phyloP scores from a whole-genome alignment of 257 asterid species.

The Mentha longifolia region DNA sequence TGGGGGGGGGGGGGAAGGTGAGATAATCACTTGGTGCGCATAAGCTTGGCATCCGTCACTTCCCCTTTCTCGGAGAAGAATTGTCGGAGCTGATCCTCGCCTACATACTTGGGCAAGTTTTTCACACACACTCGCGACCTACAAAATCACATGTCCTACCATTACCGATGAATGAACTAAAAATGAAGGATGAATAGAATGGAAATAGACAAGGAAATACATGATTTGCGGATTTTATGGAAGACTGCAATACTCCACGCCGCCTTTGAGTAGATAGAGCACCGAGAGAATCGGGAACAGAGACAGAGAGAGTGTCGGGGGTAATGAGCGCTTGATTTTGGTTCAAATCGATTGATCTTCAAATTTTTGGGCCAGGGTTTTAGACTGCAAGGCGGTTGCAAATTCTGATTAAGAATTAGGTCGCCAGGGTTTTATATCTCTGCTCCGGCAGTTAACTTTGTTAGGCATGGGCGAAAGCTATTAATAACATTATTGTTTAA shows the following conservation, averaged over 20 bases:
- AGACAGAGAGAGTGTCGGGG: too few relatives aligned
- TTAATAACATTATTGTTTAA: too few relatives aligned
- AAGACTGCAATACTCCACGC: slow-evolving; percentile 7
- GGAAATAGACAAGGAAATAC: slow-evolving; percentile 1
- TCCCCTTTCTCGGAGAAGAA: slow-evolving; percentile 93
- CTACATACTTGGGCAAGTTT: slow-evolving; percentile 75
- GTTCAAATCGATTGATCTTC: too few relatives aligned
- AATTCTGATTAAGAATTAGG: too few relatives aligned
- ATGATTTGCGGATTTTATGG: slow-evolving; percentile 17
- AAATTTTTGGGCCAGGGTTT: too few relatives aligned
- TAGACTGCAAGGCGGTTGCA: too few relatives aligned
- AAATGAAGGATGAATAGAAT: neutral
- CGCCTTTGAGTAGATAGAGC: neutral
- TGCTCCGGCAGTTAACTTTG: too few relatives aligned
- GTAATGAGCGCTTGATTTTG: too few relatives aligned
- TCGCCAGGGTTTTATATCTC: too few relatives aligned
- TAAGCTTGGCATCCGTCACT: slow-evolving; percentile 89
- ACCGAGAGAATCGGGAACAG: too few relatives aligned
- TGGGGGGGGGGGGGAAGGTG: neutral
- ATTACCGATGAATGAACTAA: slow-evolving; percentile 8
- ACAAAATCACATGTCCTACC: slow-evolving; percentile 1
- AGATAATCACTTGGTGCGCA: slow-evolving; percentile 72
- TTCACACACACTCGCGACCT: slow-evolving; percentile 89
- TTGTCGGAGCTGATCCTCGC: slow-evolving; percentile 81
- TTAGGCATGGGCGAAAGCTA: too few relatives aligned